phyloP scores from a whole-genome alignment of 331 rosid species.

The Rhamnella rubrinervis region DNA sequence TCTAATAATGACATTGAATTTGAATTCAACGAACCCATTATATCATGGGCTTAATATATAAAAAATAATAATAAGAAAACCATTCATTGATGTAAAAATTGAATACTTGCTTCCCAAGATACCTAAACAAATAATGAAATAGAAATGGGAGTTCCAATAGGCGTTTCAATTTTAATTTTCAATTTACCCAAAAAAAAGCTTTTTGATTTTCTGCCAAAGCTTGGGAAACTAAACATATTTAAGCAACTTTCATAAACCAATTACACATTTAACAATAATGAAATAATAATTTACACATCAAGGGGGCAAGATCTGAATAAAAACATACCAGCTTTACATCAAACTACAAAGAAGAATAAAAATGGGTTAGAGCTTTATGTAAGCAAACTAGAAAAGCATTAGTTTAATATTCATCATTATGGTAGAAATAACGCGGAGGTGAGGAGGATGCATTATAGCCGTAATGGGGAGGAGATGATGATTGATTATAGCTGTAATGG shows the following conservation, averaged over 20 bases:
- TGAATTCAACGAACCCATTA: too few species aligned
- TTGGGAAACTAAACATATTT: too few species aligned
- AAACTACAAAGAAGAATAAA: slow-evolving; percentile 10
- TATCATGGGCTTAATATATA: too few species aligned
- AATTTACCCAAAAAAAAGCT: too few species aligned
- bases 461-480: slow-evolving; percentile 39
- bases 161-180: too few species aligned
- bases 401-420: slow-evolving; percentile 23
- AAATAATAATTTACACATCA: slow-evolving; percentile 3
- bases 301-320: slow-evolving; percentile 1
- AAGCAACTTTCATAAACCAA: neutral
- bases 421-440: slow-evolving; percentile 31
- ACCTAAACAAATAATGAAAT: too few species aligned
- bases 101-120: too few species aligned
- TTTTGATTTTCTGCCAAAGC: neutral
- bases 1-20: too few species aligned
- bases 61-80: too few species aligned
- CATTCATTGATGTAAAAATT: too few species aligned
- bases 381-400: neutral
- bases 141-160: too few species aligned
- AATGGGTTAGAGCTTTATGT: slow-evolving; percentile 10
- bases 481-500: slow-evolving; percentile 29
- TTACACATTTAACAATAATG: neutral
- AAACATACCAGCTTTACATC: neutral
- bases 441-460: slow-evolving; percentile 23